phyloP scores from a whole-genome alignment of 495 filamentous ascomycete genomes.

The Cairneyella variabilis region DNA sequence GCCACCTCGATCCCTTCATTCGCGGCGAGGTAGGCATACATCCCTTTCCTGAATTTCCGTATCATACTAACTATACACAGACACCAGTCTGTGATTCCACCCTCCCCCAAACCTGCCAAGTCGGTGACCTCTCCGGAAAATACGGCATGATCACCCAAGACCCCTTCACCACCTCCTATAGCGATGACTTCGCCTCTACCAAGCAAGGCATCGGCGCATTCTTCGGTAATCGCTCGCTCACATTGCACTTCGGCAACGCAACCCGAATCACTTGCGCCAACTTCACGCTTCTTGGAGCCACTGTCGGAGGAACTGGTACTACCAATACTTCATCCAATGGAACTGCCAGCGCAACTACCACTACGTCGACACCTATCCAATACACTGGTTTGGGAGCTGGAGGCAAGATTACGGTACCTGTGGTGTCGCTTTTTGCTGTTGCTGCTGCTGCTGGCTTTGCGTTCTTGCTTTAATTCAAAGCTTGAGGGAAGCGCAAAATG shows the following conservation, averaged over 20 bases:
- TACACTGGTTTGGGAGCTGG: slow-evolving; percentile 2
- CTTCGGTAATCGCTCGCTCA: slow-evolving; percentile 76
- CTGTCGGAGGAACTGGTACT: not conserved
- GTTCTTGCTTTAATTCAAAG: not conserved
- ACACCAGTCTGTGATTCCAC: slow-evolving; percentile 57
- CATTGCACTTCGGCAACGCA: slow-evolving; percentile 69
- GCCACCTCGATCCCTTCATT: slow-evolving; percentile 55
- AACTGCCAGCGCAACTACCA: not conserved
- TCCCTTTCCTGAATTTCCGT: not conserved
- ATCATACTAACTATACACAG: slow-evolving; percentile 34
- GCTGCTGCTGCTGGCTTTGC: not conserved
- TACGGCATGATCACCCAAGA: slow-evolving; percentile 59
- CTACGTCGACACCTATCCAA: slow-evolving; percentile 1
- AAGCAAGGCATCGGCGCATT: slow-evolving; percentile 54
- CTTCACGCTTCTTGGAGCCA: slow-evolving; percentile 35
- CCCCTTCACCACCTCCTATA: slow-evolving; percentile 47
- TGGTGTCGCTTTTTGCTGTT: not conserved
- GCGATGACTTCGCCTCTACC: slow-evolving; percentile 66
- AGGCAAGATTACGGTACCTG: not conserved
- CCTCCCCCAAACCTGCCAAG: slow-evolving; percentile 67
- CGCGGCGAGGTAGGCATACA: slow-evolving; percentile 34
- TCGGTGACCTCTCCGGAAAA: slow-evolving; percentile 83
- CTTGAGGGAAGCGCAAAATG: not conserved
- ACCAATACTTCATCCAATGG: not conserved
- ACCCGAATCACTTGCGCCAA: slow-evolving; percentile 71